Conservation (phyloP, 2,329 filamentous ascomycete species). For the Bipolaris gigantea region DNA sequence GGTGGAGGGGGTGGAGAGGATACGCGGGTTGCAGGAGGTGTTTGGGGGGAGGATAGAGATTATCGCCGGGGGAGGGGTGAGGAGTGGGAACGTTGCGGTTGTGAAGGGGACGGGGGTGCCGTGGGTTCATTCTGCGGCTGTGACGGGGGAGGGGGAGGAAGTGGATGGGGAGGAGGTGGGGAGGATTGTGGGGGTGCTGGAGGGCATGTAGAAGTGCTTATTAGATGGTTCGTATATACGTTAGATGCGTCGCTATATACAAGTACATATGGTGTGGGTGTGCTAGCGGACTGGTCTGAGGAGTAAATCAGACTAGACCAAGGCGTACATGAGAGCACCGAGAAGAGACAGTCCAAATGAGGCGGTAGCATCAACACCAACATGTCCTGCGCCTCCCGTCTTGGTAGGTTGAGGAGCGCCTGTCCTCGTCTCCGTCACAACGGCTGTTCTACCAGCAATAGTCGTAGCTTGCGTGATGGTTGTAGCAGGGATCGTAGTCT, state of each 20-base stretch:
- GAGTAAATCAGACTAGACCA: slow-evolving; percentile 15
- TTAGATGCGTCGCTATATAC: not conserved
- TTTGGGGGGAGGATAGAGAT: slow-evolving; percentile 45
- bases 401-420: slow-evolving; percentile 13
- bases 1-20: slow-evolving; percentile 37
- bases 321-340: slow-evolving; percentile 29
- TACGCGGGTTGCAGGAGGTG: slow-evolving; percentile 37
- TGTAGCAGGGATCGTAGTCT: slow-evolving; percentile 22
- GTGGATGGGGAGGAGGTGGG: slow-evolving; percentile 36
- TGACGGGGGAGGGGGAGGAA: slow-evolving; percentile 37
- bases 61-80: slow-evolving; percentile 56
- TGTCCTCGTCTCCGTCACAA: slow-evolving; percentile 22
- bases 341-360: slow-evolving; percentile 32
- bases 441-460: slow-evolving; percentile 22
- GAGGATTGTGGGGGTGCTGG: slow-evolving; percentile 13
- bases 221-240: not conserved
- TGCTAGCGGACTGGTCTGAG: not conserved
- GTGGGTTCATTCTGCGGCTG: slow-evolving; percentile 53
- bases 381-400: slow-evolving; percentile 24
- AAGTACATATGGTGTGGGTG: not conserved
- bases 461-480: slow-evolving; percentile 32
- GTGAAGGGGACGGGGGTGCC: slow-evolving; percentile 35
- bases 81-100: slow-evolving; percentile 47
- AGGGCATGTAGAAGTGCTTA: not conserved
- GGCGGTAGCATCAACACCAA: slow-evolving; percentile 18